A percentile compares a stretch with the other conserved stretches of the same genome.
phyloP scores from a whole-genome alignment of 225 moss, liverwort and hornwort genomes.

The Ulota crispa region DNA sequence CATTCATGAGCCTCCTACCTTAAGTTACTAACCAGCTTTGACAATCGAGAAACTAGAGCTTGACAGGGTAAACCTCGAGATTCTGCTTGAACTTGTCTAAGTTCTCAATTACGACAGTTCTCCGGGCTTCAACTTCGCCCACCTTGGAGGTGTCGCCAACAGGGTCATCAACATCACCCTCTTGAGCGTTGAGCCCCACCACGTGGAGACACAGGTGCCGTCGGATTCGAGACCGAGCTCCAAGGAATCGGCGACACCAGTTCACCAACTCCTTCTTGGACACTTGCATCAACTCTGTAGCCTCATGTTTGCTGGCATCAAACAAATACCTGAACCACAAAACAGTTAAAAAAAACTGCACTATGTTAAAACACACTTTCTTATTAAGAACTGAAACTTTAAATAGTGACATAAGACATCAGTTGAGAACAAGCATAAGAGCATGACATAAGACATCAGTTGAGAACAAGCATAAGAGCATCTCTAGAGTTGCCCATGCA shows the following conservation, averaged over 20 bases:
- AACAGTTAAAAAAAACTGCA: background rate
- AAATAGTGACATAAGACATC: background rate
- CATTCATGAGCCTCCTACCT: too few relatives aligned
- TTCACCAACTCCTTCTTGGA: constrained; percentile 44
- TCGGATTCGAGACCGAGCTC: constrained; percentile 38
- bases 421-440: background rate
- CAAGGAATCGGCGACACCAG: constrained; percentile 51
- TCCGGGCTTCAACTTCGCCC: constrained; percentile 16
- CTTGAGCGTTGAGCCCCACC: constrained; percentile 45
- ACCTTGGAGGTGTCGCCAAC: constrained; percentile 3
- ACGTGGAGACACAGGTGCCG: constrained; percentile 47
- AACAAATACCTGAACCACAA: constrained; percentile 40
- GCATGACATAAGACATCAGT: background rate
- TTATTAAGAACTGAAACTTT: too few relatives aligned
- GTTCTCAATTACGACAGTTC: constrained; percentile 29
- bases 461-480: background rate
- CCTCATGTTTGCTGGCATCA: constrained; percentile 34
- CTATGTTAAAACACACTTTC: too few relatives aligned
- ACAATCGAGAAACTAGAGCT: constrained; percentile 9
- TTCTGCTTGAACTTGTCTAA: constrained; percentile 43
- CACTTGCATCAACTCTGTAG: constrained; percentile 29
- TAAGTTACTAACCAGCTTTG: background rate
- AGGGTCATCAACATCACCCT: constrained; percentile 46
- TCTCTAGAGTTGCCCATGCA: too few relatives aligned
- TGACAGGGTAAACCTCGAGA: constrained; percentile 33